Evolutionary conservation across 306 rosid genomes (phyloP).

Genomic region (Citrullus amarus): DNA sequence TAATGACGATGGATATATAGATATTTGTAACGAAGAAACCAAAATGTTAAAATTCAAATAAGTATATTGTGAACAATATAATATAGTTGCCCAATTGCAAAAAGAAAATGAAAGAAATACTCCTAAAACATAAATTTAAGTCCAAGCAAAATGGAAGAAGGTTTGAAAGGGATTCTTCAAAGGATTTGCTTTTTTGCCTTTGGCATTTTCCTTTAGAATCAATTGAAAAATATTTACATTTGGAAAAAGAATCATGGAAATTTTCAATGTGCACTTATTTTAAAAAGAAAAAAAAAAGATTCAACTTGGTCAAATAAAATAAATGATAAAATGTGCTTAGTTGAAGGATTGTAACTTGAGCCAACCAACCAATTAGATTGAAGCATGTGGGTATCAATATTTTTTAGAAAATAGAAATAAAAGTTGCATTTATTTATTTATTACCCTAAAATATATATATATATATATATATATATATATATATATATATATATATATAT

Average conservation of each 20-base stretch:
- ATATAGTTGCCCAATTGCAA: neutral
- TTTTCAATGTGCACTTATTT: neutral
- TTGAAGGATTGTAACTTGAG: neutral
- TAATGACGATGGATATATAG: no score
- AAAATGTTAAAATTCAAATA: no score
- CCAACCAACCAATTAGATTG: neutral
- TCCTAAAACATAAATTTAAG: neutral
- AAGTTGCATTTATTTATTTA: neutral
- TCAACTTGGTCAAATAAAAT: conserved; percentile 4
- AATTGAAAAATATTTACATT: neutral
- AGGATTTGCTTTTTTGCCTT: neutral
- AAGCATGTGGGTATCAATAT: neutral
- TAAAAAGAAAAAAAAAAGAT: neutral
- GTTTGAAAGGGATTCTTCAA: neutral
- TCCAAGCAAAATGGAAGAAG: neutral
- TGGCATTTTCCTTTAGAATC: neutral
- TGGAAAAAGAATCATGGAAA: neutral
- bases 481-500: no score
- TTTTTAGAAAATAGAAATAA: neutral
- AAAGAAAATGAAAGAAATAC: neutral
- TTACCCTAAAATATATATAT: neutral
- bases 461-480: no score
- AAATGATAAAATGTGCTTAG: neutral
- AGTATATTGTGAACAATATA: no score
- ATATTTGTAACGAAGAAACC: no score